Base-by-base conservation (phyloP, 1,284 basidiomycete species). In the Ustilago esculenta region DNA sequence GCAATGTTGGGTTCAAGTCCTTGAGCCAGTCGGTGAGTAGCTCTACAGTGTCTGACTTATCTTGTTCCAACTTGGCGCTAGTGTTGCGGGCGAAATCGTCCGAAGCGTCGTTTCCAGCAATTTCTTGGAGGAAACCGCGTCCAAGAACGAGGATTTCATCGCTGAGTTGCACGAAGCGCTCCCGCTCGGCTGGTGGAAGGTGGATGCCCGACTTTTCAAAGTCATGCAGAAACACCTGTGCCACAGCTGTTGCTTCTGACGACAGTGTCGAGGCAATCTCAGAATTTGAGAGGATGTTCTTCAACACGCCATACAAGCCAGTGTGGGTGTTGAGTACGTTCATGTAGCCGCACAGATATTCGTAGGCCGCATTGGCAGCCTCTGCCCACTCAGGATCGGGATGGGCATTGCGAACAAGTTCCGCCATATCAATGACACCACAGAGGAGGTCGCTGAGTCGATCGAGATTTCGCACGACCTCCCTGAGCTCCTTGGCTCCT, bases 201-300 rank as follows among this genome's bases (percentile, higher is more conserved):
- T 95, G 88, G 71, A 98, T 96, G 1, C 93, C 95, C 7, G 93
- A 96, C 82, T 94, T 95, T 81, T 97, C 92, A 84, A 98, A 98
- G 85, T 98, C 96, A 45, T 90, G 87, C 86, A 93, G 89, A 83
- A 98, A 98, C 65, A 95, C 94, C 20, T 91, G 85, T 17, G 95
- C 94, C 2, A 96, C 93, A 39, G 75, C 85, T 77, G 59, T 79
- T 35, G 82, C 82, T 27, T 81, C 79, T 5, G 53, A 36, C 50
- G 82, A 54, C 69, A 83, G 43, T 77, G 70, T 18, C 71, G 83
- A 32, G 65, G 66, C 34, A 68, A 79, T 44, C 23, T 82, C 44
- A 33, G 59, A 27, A 27, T 82, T 78, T 7, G 77, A 66, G 15
- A 85, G 77, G 5, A 85, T 82, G 42, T 79, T 75, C 9, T 76